Evolutionary conservation across 768 basidiomycete species (phyloP), one percentile per base, ranked within the genome.

Genomic region (Kwoniella mangroviensis): DNA sequence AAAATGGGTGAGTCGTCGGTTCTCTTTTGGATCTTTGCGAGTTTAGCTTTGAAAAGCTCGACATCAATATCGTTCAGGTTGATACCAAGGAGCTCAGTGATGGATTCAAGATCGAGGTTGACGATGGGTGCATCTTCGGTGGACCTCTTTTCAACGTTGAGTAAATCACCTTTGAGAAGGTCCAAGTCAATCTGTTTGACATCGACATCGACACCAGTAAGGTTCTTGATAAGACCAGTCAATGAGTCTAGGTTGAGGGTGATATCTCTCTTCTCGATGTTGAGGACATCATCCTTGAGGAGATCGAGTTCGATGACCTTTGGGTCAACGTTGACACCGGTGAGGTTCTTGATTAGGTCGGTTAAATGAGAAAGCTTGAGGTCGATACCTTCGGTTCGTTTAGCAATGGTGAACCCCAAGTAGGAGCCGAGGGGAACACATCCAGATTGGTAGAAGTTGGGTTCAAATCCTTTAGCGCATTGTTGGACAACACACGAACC

Each of bases 341-440:
- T 54, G 53, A 54, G 53, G 21, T 54, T 54, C 53, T 54, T 54
- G 53, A 54, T 54, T n/a, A 54, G 53, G 24, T 54, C 53, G 53
- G 53, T 54, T 22, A 54, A 54, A 12, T n/a, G 53, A 12, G 53
- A 54, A 54, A 54, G 21, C 21, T 54, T 24, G 53, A 54, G 53
- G 21, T 54, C 53, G 24, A 54, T 49, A 49, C 13, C 12, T 15
- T 49, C 45, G 10, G 45, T 15, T 24, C 21, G 24, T 22, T 24
- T 54, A 1, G 15, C 21, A 11, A 21, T 24, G 53, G n/a, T 54
- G 53, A 54, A 21, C 1, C 24, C 53, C 21, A 54, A 24, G 21
- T 54, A 11, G 53, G 24, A 12, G 21, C 24, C 24, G 53, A 22
- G 15, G n/a, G 53, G 53, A n/a, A 54, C 24, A 54, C 53, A 54